Evolutionary conservation across 768 basidiomycete genomes (phyloP).

Genomic region (Pulveroboletus sp.): DNA sequence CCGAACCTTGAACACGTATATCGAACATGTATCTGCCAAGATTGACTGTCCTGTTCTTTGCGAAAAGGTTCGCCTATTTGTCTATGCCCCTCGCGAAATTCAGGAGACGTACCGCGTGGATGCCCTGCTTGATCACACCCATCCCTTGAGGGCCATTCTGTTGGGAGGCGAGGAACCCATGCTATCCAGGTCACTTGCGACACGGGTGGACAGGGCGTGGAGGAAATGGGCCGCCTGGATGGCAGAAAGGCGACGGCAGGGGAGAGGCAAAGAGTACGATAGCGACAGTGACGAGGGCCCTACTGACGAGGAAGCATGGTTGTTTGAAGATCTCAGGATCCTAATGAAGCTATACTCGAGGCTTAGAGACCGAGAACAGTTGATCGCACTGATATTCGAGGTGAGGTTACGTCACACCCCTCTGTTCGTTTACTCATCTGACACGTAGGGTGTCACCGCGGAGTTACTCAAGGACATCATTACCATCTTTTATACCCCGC

Average conservation of each 20-base stretch:
- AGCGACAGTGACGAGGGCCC: slow-evolving; percentile 95
- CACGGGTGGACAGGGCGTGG: slow-evolving; percentile 72
- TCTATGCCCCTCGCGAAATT: slow-evolving; percentile 83
- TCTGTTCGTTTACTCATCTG: slow-evolving; percentile 1
- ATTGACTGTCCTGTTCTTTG: slow-evolving; percentile 85
- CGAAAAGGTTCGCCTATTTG: slow-evolving; percentile 82
- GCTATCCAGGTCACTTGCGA: slow-evolving; percentile 73
- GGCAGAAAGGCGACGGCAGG: slow-evolving; percentile 52
- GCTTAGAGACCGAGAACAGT: slow-evolving; percentile 82
- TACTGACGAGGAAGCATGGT: slow-evolving; percentile 91
- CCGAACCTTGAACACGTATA: slow-evolving; percentile 77
- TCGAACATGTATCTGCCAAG: slow-evolving; percentile 82
- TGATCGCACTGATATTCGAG: slow-evolving; percentile 94
- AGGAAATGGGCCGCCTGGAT: slow-evolving; percentile 77
- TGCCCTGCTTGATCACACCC: slow-evolving; percentile 69
- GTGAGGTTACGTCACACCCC: slow-evolving; percentile 37
- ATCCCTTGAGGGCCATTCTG: slow-evolving; percentile 75
- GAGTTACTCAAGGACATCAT: slow-evolving; percentile 97
- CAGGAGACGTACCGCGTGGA: slow-evolving; percentile 79
- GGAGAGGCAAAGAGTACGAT: slow-evolving; percentile 9
- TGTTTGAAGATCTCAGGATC: slow-evolving; percentile 86
- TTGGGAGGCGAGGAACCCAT: slow-evolving; percentile 73
- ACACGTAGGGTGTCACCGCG: slow-evolving; percentile 78
- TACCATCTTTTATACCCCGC: slow-evolving; percentile 95
- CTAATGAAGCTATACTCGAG: slow-evolving; percentile 74